Evolutionary conservation across 495 filamentous ascomycete species (phyloP).

Genomic region (Endocarpon pusillum): DNA sequence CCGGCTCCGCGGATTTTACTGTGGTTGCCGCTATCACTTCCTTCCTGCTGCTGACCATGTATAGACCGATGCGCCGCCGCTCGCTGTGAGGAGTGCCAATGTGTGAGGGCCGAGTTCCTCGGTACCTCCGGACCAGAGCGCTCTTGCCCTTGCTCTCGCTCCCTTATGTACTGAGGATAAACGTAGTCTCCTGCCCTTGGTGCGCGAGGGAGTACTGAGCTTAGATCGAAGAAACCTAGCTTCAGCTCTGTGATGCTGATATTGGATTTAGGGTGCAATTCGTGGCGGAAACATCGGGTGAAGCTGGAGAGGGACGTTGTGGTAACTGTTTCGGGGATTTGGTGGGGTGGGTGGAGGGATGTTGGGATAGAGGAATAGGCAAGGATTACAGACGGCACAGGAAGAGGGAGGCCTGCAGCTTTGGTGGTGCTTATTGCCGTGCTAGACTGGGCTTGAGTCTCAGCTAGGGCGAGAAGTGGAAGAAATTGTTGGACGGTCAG

Average conservation of each 20-base stretch:
- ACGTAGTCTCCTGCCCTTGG: too few relatives aligned
- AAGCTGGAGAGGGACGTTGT: slow-evolving; percentile 21
- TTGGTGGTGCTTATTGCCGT: slow-evolving; percentile 29
- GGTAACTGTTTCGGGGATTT: slow-evolving; percentile 59
- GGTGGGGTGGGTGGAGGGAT: slow-evolving; percentile 66
- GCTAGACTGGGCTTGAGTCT: too few relatives aligned
- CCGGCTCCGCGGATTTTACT: slow-evolving; percentile 37
- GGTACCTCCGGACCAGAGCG: too few relatives aligned
- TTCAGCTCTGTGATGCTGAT: too few relatives aligned
- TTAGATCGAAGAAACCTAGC: too few relatives aligned
- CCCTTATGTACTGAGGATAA: too few relatives aligned
- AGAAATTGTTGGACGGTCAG: slow-evolving; percentile 75
- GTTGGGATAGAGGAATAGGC: slow-evolving; percentile 75
- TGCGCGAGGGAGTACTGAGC: too few relatives aligned
- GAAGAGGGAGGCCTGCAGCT: slow-evolving; percentile 12
- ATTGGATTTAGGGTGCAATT: slow-evolving; percentile 5
- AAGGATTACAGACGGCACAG: slow-evolving; percentile 58
- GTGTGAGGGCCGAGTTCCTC: slow-evolving; percentile 32
- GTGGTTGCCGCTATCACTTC: slow-evolving; percentile 25
- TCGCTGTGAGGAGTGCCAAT: slow-evolving; percentile 41
- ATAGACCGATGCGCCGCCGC: slow-evolving; percentile 26
- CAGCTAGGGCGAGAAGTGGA: slow-evolving; percentile 54
- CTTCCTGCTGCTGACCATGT: slow-evolving; percentile 24
- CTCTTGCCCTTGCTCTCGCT: too few relatives aligned
- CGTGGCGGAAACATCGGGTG: slow-evolving; percentile 11